A percentile compares a stretch with the other conserved stretches of the same genome.
Conservation (phyloP, 2,329 filamentous ascomycete species). For the Aphanoascus verrucosus region DNA sequence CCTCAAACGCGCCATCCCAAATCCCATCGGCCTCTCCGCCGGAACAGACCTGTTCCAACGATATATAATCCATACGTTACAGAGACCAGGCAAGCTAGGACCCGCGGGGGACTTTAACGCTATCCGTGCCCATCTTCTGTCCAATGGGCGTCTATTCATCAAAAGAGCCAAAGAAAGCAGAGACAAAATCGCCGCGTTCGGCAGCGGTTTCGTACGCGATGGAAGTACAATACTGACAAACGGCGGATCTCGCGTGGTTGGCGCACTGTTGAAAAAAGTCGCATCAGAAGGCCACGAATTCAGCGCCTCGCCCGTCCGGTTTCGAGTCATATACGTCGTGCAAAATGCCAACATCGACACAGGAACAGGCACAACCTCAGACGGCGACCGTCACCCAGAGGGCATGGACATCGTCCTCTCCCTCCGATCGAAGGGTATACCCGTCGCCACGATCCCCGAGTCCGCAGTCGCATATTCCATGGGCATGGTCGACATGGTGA, state of each 20-base stretch:
- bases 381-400: conserved; percentile 47
- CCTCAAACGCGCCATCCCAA: conserved; percentile 68
- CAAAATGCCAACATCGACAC: conserved; percentile 24
- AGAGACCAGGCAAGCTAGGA: conserved; percentile 43
- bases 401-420: conserved; percentile 59
- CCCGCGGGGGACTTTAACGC: conserved; percentile 63
- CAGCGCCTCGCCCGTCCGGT: conserved; percentile 50
- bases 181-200: conserved; percentile 69
- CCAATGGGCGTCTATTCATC: conserved; percentile 79
- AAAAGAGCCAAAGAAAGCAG: conserved; percentile 74
- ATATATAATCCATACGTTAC: conserved; percentile 69
- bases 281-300: conserved; percentile 50
- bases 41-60: conserved; percentile 93
- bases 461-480: conserved; percentile 71
- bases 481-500: conserved; percentile 57
- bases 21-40: conserved; percentile 83
- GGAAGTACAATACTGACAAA: conserved; percentile 78
- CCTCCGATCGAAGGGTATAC: conserved; percentile 62
- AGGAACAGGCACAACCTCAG: conserved; percentile 19
- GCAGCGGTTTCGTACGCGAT: conserved; percentile 66
- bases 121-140: conserved; percentile 70
- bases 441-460: conserved; percentile 70
- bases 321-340: conserved; percentile 73
- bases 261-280: conserved; percentile 62
- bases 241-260: conserved; percentile 76